Conservation (phyloP, 345 rosid species). For the Tarenaya hassleriana region DNA sequence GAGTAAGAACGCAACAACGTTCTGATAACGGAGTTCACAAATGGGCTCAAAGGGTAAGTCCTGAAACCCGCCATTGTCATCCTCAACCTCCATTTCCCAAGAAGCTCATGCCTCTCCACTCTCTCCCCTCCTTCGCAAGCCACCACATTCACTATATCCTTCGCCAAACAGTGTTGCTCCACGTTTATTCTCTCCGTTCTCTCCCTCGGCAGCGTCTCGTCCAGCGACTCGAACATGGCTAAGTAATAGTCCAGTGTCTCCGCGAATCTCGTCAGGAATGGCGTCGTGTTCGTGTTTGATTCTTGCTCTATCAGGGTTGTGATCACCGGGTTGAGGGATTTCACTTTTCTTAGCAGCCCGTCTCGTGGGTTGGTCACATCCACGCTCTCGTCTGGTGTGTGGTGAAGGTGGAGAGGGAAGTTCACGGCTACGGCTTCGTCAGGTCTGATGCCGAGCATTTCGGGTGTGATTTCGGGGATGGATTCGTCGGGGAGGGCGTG, state of each 20-base stretch:
- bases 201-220: constrained; percentile 44
- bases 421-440: constrained; percentile 64
- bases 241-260: constrained; percentile 58
- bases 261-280: constrained; percentile 49
- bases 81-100: too few species aligned
- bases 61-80: too few species aligned
- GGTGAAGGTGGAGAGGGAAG: constrained; percentile 68
- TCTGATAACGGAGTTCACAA: too few species aligned
- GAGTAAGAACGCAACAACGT: too few species aligned
- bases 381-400: constrained; percentile 66
- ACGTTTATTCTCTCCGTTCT: too few species aligned
- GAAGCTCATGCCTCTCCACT: too few species aligned
- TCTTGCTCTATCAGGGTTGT: constrained; percentile 74
- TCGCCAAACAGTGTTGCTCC: constrained; percentile 40
- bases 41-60: too few species aligned
- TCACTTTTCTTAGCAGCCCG: constrained; percentile 54
- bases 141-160: too few species aligned
- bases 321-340: constrained; percentile 55
- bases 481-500: constrained; percentile 51
- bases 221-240: constrained; percentile 71
- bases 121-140: constrained; percentile 11
- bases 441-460: constrained; percentile 42
- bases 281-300: constrained; percentile 74
- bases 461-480: constrained; percentile 42
- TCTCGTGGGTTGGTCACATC: constrained; percentile 66